phyloP scores from a whole-genome alignment of 495 filamentous ascomycete genomes.

The Articulospora tetracladia region DNA sequence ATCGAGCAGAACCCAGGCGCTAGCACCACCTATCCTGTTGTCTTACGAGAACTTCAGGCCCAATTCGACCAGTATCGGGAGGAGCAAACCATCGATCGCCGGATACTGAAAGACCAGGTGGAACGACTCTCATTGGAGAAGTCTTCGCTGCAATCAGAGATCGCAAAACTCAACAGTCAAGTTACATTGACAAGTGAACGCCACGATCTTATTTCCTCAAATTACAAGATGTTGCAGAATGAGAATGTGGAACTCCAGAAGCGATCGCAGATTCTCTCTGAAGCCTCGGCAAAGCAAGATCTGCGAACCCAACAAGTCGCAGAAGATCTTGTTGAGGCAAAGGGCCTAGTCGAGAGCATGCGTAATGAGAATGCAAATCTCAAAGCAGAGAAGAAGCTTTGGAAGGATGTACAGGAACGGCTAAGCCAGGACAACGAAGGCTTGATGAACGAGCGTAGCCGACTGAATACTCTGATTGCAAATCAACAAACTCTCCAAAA shows the following conservation, averaged over 20 bases:
- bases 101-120: constrained; percentile 79
- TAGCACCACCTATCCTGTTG: constrained; percentile 51
- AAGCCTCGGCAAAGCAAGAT: constrained; percentile 84
- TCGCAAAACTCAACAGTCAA: constrained; percentile 73
- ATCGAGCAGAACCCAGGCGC: constrained; percentile 40
- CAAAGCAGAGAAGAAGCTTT: constrained; percentile 86
- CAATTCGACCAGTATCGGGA: constrained; percentile 89
- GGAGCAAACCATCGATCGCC: constrained; percentile 74
- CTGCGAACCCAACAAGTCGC: constrained; percentile 84
- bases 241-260: constrained; percentile 85
- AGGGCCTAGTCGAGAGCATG: constrained; percentile 76
- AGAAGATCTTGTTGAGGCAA: constrained; percentile 87
- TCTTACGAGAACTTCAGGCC: constrained; percentile 79
- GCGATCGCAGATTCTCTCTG: constrained; percentile 67
- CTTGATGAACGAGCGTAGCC: constrained; percentile 74
- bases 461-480: constrained; percentile 73
- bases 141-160: constrained; percentile 72
- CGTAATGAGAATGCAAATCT: constrained; percentile 88
- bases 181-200: constrained; percentile 76
- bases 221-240: constrained; percentile 73
- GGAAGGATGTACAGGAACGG: constrained; percentile 86
- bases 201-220: constrained; percentile 85
- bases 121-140: constrained; percentile 80
- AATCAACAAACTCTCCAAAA: constrained; percentile 83
- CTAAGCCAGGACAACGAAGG: constrained; percentile 80